Conservation (phyloP, 768 basidiomycete species). For the Gelatoporia subvermispora region DNA sequence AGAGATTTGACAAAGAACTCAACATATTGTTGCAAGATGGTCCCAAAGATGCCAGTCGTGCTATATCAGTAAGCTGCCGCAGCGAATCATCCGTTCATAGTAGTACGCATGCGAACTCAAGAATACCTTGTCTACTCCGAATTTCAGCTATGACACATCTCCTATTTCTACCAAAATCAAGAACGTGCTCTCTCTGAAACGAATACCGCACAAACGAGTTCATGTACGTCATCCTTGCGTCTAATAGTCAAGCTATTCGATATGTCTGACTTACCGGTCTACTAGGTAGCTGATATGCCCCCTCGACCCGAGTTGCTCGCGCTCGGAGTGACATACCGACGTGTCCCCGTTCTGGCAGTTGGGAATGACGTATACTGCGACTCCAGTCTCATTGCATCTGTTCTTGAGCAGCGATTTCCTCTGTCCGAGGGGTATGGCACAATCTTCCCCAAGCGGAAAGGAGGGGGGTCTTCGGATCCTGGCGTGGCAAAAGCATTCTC, state of each 20-base stretch:
- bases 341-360: slow-evolving; percentile 55
- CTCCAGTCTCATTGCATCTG: slow-evolving; percentile 47
- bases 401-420: slow-evolving; percentile 52
- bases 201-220: slow-evolving; percentile 42
- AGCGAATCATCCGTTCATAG: too few species aligned
- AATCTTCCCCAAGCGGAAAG: slow-evolving; percentile 43
- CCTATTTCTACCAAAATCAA: slow-evolving; percentile 50
- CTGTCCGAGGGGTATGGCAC: slow-evolving; percentile 40
- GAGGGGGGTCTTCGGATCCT: slow-evolving; percentile 36
- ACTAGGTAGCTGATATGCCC: slow-evolving; percentile 43
- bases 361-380: slow-evolving; percentile 61
- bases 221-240: slow-evolving; percentile 38
- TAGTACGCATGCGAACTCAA: neutral
- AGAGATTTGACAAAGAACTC: too few species aligned
- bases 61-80: slow-evolving; percentile 39
- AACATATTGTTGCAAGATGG: too few species aligned
- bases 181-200: slow-evolving; percentile 45
- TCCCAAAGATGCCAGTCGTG: slow-evolving; percentile 24
- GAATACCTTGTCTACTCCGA: too few species aligned
- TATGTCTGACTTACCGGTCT: neutral
- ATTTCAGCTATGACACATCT: slow-evolving; percentile 50
- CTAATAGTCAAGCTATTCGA: neutral
- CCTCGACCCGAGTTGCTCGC: slow-evolving; percentile 54
- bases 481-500: slow-evolving; percentile 45
- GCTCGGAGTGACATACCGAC: slow-evolving; percentile 49